phyloP scores from a whole-genome alignment of 1,284 basidiomycete species.

The Psilocybe mexicana region DNA sequence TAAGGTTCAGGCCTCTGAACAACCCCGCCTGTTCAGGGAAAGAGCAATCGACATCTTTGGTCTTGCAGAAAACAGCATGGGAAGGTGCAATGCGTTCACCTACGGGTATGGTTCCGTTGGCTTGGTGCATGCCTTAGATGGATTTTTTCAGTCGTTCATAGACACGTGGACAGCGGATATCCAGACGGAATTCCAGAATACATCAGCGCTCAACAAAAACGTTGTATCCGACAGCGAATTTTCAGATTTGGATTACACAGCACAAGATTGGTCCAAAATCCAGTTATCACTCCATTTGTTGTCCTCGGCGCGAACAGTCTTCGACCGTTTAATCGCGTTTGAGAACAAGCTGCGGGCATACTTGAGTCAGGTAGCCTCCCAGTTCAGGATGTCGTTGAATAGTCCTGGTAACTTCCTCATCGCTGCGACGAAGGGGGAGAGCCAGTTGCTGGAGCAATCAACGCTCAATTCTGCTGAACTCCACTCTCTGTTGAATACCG shows the following conservation, averaged over 20 bases:
- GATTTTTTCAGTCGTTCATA: constrained; percentile 68
- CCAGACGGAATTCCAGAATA: constrained; percentile 37
- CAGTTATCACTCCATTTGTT: constrained; percentile 83
- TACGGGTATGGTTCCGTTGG: constrained; percentile 82
- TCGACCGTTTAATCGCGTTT: constrained; percentile 65
- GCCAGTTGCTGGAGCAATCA: constrained; percentile 77
- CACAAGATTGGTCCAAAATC: constrained; percentile 85
- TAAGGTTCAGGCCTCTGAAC: constrained; percentile 46
- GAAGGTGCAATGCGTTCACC: constrained; percentile 77
- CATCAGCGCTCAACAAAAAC: constrained; percentile 32
- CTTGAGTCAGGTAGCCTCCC: constrained; percentile 58
- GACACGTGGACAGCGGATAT: constrained; percentile 61
- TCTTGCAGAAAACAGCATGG: constrained; percentile 77
- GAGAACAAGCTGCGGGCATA: constrained; percentile 66
- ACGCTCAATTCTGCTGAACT: constrained; percentile 80
- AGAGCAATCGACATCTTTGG: constrained; percentile 71
- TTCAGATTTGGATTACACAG: constrained; percentile 81
- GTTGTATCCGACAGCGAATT: constrained; percentile 55
- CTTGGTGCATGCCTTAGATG: constrained; percentile 73
- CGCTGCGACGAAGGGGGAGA: constrained; percentile 68
- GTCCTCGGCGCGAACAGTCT: constrained; percentile 70
- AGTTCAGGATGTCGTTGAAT: constrained; percentile 54
- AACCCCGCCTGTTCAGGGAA: constrained; percentile 70
- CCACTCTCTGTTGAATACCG: constrained; percentile 58
- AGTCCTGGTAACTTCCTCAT: constrained; percentile 57